Base-by-base conservation (phyloP, 2,329 filamentous ascomycete species). In the Lasiodiplodia gonubiensis region DNA sequence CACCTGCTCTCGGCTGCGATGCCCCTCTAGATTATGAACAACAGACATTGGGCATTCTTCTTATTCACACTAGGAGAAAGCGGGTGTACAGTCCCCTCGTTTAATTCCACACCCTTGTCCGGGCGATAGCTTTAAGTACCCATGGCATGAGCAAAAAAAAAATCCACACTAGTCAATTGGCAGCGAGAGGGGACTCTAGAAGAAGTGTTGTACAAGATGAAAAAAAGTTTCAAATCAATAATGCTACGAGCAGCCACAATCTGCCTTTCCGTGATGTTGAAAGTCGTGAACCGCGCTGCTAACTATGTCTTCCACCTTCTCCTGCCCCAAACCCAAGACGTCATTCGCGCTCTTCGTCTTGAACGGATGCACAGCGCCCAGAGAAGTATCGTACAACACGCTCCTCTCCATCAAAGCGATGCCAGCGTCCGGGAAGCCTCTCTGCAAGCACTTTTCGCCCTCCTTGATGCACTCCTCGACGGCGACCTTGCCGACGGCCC, bases 361-460 rank as follows among this genome's bases (percentile, higher is more conserved):
- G 64, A 80, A 80, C 1, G 73, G 67, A 23, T 68, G 68, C 2
- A 68, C 70, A 2, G 72, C 69, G 60, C 68, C 51, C 78, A 69
- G 30, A 51, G 69, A 42, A 61, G 74, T 70, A 64, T 80, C 78
- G 67, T 77, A 79, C 33, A 81, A 65, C 2, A 80, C 70, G 64
- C 75, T 78, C 61, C 78, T 71, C 67, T 80, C 77, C 65, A 80
- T 72, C 52, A 81, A 67, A 51, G 78, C 76, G 74, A 80, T 78
- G 3, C 75, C 77, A 14, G 78, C 76, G 68, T 80, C 78, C 1
- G 75, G 77, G 67, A 73, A 80, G 0, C 79, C 78, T 52, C 74
- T 71, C 48, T 78, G 69, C 33, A 80, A 75, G 35, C 78, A 75
- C 21, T 71, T 69, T 64, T 74, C 66, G 0, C 73, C 79, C 71